These are phyloP conservation scores for Saprolegnia parasitica DNA, from an alignment of 352 stramenopile species.

Conservation along the genomic window DNA sequence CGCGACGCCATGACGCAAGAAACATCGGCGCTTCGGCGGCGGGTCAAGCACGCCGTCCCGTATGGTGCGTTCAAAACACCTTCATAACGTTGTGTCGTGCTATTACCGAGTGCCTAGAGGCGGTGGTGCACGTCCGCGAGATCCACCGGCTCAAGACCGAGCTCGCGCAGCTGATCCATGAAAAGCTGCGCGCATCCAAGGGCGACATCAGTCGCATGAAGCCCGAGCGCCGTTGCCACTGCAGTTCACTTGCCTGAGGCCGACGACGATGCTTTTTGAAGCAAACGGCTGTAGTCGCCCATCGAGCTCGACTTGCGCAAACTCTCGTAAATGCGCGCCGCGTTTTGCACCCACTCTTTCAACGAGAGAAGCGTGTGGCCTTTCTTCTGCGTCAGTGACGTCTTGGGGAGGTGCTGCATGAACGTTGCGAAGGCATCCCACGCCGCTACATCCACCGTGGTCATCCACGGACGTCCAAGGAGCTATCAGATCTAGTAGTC, in stretches of 20 bases:
- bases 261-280: slow-evolving; percentile 17
- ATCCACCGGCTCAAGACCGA: slow-evolving; percentile 21
- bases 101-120: slow-evolving; percentile 5
- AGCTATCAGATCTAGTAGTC: slow-evolving; percentile 29
- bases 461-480: slow-evolving; percentile 23
- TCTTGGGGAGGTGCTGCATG: slow-evolving; percentile 30
- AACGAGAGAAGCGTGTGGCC: slow-evolving; percentile 36
- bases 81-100: too few relatives aligned
- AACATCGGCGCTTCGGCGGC: slow-evolving; percentile 15
- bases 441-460: background rate
- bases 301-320: slow-evolving; percentile 49
- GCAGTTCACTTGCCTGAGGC: background rate
- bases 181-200: slow-evolving; percentile 12
- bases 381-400: slow-evolving; percentile 31
- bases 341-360: slow-evolving; percentile 74
- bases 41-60: slow-evolving; percentile 5
- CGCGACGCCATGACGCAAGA: background rate
- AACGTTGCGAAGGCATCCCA: slow-evolving; percentile 9
- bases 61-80: slow-evolving; percentile 6
- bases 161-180: background rate
- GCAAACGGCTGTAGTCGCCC: slow-evolving; percentile 21
- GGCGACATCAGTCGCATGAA: background rate
- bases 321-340: slow-evolving; percentile 59
- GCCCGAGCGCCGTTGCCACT: background rate
- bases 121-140: slow-evolving; percentile 20